phyloP scores from a whole-genome alignment of 371 early-diverging fungal genomes.

The Mortierella polycephala region DNA sequence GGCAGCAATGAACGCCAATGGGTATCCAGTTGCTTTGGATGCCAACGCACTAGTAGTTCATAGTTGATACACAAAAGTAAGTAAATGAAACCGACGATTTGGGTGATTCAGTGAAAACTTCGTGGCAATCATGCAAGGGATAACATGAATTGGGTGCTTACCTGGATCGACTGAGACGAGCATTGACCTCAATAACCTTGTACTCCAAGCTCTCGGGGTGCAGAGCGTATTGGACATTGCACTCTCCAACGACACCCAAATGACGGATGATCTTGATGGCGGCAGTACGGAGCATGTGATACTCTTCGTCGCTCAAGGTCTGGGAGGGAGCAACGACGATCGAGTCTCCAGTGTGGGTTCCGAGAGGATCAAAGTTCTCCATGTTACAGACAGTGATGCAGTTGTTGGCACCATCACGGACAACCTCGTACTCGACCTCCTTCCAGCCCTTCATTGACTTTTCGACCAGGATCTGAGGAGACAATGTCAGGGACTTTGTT shows the following conservation, averaged over 20 bases:
- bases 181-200: slow-evolving; percentile 96
- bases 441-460: slow-evolving; percentile 98
- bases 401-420: slow-evolving; percentile 93
- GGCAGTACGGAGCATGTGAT: slow-evolving; percentile 93
- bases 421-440: slow-evolving; percentile 98
- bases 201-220: slow-evolving; percentile 90
- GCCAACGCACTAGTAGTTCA: slow-evolving; percentile 77
- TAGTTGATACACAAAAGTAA: background rate
- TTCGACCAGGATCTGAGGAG: slow-evolving; percentile 93
- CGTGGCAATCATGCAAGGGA: background rate
- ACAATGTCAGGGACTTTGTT: slow-evolving; percentile 81
- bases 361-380: slow-evolving; percentile 98
- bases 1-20: slow-evolving; percentile 95
- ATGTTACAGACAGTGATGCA: slow-evolving; percentile 98
- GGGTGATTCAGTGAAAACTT: slow-evolving; percentile 1
- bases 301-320: slow-evolving; percentile 93
- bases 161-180: slow-evolving; percentile 86
- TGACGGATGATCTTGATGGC: slow-evolving; percentile 95
- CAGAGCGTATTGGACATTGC: slow-evolving; percentile 96
- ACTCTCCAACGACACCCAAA: slow-evolving; percentile 97
- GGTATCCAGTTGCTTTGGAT: slow-evolving; percentile 96
- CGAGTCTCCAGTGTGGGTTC: slow-evolving; percentile 96
- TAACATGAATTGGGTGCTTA: slow-evolving; percentile 16
- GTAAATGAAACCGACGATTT: background rate
- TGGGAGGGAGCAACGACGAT: slow-evolving; percentile 97